Percentiles rank a stretch among this genome's conserved stretches.
Conservation (phyloP, 1,139 yeast species). For the Geotrichum siamense region DNA sequence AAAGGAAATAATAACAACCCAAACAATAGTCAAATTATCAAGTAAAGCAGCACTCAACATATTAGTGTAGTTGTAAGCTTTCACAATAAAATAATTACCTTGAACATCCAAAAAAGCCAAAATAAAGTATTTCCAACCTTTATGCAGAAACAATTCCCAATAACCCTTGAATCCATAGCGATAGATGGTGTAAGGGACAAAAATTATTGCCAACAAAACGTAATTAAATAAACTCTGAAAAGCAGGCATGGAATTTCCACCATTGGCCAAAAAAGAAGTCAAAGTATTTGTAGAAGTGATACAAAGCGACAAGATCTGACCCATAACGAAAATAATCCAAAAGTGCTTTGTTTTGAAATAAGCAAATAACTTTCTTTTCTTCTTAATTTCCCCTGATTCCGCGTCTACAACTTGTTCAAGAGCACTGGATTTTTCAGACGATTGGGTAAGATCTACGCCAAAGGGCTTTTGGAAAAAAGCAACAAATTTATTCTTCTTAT, state of each 20-base stretch:
- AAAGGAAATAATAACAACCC: constrained; percentile 39
- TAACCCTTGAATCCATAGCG: constrained; percentile 35
- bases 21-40: constrained; percentile 41
- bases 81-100: constrained; percentile 41
- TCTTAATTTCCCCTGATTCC: constrained; percentile 1
- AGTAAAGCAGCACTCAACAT: constrained; percentile 39
- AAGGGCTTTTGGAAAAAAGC: not conserved
- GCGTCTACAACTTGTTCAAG: constrained; percentile 1
- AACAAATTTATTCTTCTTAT: not conserved
- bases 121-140: constrained; percentile 40
- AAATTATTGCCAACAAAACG: constrained; percentile 34
- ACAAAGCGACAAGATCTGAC: constrained; percentile 39
- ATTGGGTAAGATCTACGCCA: too few relatives aligned
- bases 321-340: constrained; percentile 39
- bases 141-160: constrained; percentile 28
- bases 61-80: constrained; percentile 41
- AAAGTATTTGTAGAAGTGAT: constrained; percentile 41
- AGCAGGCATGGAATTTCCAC: constrained; percentile 39
- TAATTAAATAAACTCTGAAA: constrained; percentile 41
- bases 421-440: not conserved
- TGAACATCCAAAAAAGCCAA: constrained; percentile 42
- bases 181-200: constrained; percentile 38
- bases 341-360: constrained; percentile 35
- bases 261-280: constrained; percentile 36
- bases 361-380: constrained; percentile 23